Percentiles rank a stretch among this genome's conserved stretches.
Evolutionary conservation across 78 protist genomes (phyloP).

Genomic region (Dictyostelium purpureum): DNA sequence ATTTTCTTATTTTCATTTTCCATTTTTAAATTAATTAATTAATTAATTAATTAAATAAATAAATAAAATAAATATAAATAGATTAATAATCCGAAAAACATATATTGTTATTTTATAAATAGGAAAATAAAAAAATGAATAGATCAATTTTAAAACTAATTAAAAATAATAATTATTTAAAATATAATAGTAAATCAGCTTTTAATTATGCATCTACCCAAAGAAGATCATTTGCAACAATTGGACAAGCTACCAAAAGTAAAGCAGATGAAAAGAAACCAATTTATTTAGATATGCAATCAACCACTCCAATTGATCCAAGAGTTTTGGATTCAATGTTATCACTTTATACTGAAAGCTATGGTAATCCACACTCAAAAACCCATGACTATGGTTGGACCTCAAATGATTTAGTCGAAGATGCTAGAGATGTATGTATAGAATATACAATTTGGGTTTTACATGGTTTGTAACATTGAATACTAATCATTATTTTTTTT

Average conservation of each 20-base stretch:
- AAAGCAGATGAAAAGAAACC: conserved; percentile 27
- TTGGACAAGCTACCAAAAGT: neutral
- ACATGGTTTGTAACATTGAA: neutral
- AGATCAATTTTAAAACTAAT: neutral
- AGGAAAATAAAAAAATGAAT: too few species aligned
- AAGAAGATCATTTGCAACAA: neutral
- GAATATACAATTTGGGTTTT: too few species aligned
- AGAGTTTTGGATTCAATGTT: conserved; percentile 99
- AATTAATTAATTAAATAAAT: neutral
- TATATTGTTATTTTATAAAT: too few species aligned
- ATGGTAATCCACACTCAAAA: conserved; percentile 98
- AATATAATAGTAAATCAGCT: neutral
- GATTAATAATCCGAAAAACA: too few species aligned
- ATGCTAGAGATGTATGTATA: conserved; percentile 87
- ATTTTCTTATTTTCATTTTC: neutral
- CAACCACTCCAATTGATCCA: conserved; percentile 98
- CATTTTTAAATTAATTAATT: neutral
- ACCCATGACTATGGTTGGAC: conserved; percentile 99
- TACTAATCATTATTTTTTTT: neutral
- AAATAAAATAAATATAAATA: too few species aligned
- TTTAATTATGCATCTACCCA: neutral
- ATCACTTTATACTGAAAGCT: conserved; percentile 89
- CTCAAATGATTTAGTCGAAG: conserved; percentile 91
- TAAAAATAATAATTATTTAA: neutral
- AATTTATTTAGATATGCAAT: conserved; percentile 90